Percentiles rank a stretch among this genome's conserved stretches.
These are phyloP conservation scores for Galium porrigens DNA, from an alignment of 305 asterid genomes.

Conservation along the genomic window DNA sequence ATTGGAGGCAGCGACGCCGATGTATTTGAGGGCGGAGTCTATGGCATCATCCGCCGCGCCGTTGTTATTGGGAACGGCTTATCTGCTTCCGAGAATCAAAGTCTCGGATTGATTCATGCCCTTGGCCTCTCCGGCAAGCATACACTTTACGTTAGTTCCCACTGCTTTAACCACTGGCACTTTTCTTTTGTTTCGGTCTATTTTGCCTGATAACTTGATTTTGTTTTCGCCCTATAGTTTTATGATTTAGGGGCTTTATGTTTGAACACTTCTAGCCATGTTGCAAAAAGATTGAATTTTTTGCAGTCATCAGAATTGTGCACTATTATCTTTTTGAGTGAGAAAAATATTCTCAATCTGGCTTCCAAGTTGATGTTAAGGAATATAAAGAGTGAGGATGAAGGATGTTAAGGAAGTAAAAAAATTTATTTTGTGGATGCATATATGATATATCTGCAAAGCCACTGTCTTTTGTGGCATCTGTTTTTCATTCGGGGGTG, in stretches of 20 bases:
- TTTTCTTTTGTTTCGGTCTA: not conserved
- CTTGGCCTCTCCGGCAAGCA: constrained; percentile 70
- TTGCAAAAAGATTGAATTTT: not conserved
- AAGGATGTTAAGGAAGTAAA: not conserved
- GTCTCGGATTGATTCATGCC: constrained; percentile 77
- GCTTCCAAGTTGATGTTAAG: too few relatives aligned
- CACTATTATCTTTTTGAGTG: not conserved
- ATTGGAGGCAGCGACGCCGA: constrained; percentile 57
- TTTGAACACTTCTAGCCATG: not conserved
- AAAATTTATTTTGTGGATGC: too few relatives aligned
- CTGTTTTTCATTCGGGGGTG: not conserved
- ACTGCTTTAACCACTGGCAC: not conserved
- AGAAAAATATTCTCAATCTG: too few relatives aligned
- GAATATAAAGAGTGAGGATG: not conserved
- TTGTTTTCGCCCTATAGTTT: not conserved
- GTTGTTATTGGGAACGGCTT: constrained; percentile 80
- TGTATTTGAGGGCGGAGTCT: constrained; percentile 69
- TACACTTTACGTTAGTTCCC: constrained; percentile 46
- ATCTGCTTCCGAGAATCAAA: constrained; percentile 76
- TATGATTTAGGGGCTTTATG: not conserved
- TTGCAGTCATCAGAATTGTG: not conserved
- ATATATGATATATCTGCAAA: not conserved
- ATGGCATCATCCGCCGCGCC: constrained; percentile 67
- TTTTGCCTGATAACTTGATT: not conserved
- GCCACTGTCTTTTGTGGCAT: not conserved